These are phyloP conservation scores for Danielia reshetovae DNA, from an alignment of 805 yeast genomes.

Conservation along the genomic window DNA sequence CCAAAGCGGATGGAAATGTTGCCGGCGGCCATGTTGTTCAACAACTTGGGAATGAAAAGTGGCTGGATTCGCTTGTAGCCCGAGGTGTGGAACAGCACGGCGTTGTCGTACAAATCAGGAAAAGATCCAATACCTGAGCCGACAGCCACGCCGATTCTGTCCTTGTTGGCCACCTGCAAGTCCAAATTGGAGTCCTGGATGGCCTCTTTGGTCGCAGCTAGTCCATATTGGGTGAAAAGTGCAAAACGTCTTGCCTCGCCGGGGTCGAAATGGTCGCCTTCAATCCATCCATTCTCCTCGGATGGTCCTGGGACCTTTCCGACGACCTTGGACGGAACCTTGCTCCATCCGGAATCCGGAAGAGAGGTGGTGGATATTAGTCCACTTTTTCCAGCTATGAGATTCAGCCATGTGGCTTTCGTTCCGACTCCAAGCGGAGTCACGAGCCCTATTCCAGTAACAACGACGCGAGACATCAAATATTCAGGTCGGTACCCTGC, in stretches of 20 bases:
- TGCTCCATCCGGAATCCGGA: constrained; percentile 41
- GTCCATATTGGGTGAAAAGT: constrained; percentile 69
- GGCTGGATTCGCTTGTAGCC: constrained; percentile 76
- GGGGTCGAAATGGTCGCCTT: constrained; percentile 45
- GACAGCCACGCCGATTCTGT: constrained; percentile 67
- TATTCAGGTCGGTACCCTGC: too few species aligned
- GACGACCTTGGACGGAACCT: constrained; percentile 68
- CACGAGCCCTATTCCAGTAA: constrained; percentile 86
- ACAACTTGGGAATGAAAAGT: constrained; percentile 73
- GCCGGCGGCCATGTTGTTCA: constrained; percentile 94
- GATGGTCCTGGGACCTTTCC: constrained; percentile 59
- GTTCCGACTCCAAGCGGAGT: constrained; percentile 83
- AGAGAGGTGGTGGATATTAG: constrained; percentile 48
- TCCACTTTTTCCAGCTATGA: constrained; percentile 55
- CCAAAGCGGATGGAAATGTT: constrained; percentile 76
- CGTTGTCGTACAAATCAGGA: constrained; percentile 63
- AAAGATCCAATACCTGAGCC: constrained; percentile 94
- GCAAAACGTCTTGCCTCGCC: constrained; percentile 61
- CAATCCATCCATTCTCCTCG: constrained; percentile 47
- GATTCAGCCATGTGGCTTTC: constrained; percentile 47
- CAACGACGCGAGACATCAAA: constrained; percentile 70
- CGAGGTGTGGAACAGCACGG: constrained; percentile 43
- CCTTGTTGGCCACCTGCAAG: constrained; percentile 39
- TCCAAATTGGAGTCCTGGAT: constrained; percentile 53
- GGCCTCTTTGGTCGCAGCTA: constrained; percentile 77